Conservation (phyloP, 441 rosid species). For the Rhodomyrtus psidioides region DNA sequence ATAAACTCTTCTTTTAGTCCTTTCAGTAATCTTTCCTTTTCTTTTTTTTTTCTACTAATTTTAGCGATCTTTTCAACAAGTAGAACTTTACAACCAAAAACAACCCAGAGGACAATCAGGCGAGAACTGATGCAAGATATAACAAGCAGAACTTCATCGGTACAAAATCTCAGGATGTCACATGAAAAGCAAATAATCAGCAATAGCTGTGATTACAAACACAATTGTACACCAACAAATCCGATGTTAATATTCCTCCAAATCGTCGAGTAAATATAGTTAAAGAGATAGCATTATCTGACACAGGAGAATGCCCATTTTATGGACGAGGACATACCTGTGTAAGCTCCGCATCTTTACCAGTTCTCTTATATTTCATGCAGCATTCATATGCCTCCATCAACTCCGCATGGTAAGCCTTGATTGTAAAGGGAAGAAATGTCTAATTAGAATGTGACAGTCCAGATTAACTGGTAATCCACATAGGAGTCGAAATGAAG, state of each 20-base stretch:
- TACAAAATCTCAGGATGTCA: background rate
- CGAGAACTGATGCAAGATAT: background rate
- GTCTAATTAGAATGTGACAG: background rate
- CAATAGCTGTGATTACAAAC: background rate
- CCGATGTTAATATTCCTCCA: background rate
- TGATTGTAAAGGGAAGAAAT: slow-evolving; percentile 10
- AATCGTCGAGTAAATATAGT: background rate
- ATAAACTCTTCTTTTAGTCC: background rate
- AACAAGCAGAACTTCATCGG: background rate
- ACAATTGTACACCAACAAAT: background rate
- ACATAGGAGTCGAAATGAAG: background rate
- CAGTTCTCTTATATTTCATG: slow-evolving; percentile 81
- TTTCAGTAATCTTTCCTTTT: background rate
- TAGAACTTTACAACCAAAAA: background rate
- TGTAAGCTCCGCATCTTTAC: slow-evolving; percentile 97
- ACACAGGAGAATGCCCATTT: background rate
- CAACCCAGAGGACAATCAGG: background rate
- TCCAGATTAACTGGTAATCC: background rate
- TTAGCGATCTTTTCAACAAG: background rate
- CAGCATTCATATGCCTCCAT: slow-evolving; percentile 95
- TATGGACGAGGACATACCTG: slow-evolving; percentile 42
- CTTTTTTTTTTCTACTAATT: background rate
- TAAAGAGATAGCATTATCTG: background rate
- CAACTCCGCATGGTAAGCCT: slow-evolving; percentile 95
- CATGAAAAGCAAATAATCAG: background rate